Percentiles rank a stretch among this genome's conserved stretches.
Conservation (phyloP, 441 rosid species). For the Manihot esculenta region DNA sequence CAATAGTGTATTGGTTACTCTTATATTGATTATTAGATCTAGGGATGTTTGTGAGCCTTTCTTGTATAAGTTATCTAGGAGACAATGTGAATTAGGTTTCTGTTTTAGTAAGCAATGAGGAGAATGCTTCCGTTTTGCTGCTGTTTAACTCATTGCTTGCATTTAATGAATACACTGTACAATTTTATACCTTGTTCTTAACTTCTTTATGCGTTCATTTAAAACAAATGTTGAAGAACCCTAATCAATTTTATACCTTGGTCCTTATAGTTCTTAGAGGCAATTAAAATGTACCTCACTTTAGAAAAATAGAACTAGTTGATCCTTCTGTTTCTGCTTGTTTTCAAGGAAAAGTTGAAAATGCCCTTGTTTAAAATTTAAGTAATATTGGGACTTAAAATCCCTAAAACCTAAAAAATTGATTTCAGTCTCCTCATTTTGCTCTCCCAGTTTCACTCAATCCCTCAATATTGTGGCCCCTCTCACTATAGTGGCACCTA, state of each 20-base stretch:
- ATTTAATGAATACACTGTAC: not conserved
- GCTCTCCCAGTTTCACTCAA: too few species aligned
- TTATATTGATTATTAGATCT: not conserved
- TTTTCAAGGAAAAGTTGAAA: too few species aligned
- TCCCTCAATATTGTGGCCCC: too few species aligned
- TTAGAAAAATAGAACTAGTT: too few species aligned
- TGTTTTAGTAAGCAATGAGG: conserved; percentile 10
- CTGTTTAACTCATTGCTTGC: not conserved
- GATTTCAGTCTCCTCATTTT: too few species aligned
- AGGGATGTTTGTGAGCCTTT: conserved; percentile 2
- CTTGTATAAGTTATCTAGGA: not conserved
- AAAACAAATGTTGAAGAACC: not conserved
- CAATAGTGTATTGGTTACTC: not conserved
- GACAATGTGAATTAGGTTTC: not conserved
- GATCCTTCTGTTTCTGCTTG: too few species aligned
- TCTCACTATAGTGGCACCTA: too few species aligned
- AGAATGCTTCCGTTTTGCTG: not conserved
- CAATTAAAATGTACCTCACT: too few species aligned
- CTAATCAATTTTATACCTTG: not conserved
- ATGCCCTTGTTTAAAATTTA: too few species aligned
- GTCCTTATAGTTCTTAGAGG: too few species aligned
- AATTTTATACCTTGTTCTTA: not conserved
- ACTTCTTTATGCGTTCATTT: not conserved
- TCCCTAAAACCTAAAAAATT: too few species aligned
- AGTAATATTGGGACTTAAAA: too few species aligned